phyloP scores from a whole-genome alignment of 2,329 filamentous ascomycete species.

The Neurospora sp. region DNA sequence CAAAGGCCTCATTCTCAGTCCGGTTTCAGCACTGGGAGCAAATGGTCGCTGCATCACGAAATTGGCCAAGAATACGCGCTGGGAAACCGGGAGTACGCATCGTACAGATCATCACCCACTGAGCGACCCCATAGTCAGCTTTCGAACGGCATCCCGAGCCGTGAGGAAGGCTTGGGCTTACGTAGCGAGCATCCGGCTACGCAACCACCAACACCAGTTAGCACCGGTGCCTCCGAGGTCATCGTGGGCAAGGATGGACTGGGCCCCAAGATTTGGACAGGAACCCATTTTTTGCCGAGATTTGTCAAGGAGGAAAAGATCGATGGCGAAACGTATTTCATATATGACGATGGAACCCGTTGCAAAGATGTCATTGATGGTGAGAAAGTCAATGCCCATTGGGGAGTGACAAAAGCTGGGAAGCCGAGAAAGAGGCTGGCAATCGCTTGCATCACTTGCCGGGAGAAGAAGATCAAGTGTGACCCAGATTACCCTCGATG shows the following conservation, averaged over 20 bases:
- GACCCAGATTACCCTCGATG: slow-evolving; percentile 82
- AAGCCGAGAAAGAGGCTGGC: slow-evolving; percentile 86
- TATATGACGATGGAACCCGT: slow-evolving; percentile 71
- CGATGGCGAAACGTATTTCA: slow-evolving; percentile 71
- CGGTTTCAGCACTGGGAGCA: slow-evolving; percentile 26
- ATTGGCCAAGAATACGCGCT: slow-evolving; percentile 35
- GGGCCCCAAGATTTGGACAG: slow-evolving; percentile 60
- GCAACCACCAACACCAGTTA: slow-evolving; percentile 22
- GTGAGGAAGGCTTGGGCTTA: slow-evolving; percentile 20
- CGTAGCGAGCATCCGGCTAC: slow-evolving; percentile 19
- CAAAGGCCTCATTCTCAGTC: slow-evolving; percentile 25
- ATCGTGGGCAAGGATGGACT: slow-evolving; percentile 47
- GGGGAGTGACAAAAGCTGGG: slow-evolving; percentile 89
- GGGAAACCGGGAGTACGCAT: slow-evolving; percentile 27
- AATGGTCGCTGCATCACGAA: slow-evolving; percentile 32
- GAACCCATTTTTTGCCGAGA: slow-evolving; percentile 55
- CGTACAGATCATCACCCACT: slow-evolving; percentile 22
- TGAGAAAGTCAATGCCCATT: slow-evolving; percentile 78
- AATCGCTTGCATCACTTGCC: slow-evolving; percentile 85
- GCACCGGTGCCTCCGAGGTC: slow-evolving; percentile 29
- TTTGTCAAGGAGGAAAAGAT: slow-evolving; percentile 57
- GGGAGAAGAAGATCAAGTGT: slow-evolving; percentile 97
- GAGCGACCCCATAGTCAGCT: slow-evolving; percentile 28
- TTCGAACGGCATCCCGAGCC: slow-evolving; percentile 22
- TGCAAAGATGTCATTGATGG: slow-evolving; percentile 80